These are phyloP conservation scores for Breviolum minutum DNA, from an alignment of 73 alveolate genomes.

Conservation along the genomic window DNA sequence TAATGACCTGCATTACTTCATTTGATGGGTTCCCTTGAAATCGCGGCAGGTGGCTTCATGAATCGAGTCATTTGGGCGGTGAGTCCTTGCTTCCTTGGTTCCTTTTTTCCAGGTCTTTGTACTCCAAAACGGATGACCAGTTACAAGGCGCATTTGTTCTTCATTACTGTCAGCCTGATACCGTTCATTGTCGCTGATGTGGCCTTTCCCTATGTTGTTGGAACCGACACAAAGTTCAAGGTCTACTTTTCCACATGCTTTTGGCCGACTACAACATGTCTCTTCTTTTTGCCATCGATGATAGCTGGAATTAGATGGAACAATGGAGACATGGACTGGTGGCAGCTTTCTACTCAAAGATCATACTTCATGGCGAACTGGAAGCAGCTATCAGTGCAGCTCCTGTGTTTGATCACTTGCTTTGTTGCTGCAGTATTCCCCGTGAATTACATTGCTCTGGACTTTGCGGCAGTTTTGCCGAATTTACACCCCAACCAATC, in stretches of 20 bases:
- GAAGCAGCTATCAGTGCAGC: background rate
- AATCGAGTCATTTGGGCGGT: background rate
- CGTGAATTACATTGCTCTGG: conserved; percentile 64
- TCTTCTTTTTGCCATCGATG: conserved; percentile 51
- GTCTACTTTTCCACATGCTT: background rate
- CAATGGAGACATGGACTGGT: background rate
- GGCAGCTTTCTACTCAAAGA: background rate
- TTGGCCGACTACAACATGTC: conserved; percentile 65
- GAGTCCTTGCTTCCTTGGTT: background rate
- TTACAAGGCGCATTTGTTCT: background rate
- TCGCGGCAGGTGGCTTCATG: background rate
- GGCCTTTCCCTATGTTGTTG: conserved; percentile 38
- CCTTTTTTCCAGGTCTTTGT: conserved; percentile 14
- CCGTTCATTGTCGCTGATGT: conserved; percentile 31
- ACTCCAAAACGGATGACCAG: background rate
- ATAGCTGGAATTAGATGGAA: conserved; percentile 18
- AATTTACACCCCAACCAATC: background rate
- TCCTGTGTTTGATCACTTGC: background rate
- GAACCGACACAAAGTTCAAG: background rate
- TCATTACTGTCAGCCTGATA: background rate
- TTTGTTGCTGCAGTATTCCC: conserved; percentile 36
- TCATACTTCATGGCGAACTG: background rate
- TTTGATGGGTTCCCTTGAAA: too few relatives aligned
- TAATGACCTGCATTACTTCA: too few relatives aligned
- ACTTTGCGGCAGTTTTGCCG: conserved; percentile 45